Evolutionary conservation across 768 basidiomycete genomes (phyloP), one percentile per base, ranked within the genome.

Genomic region (Hysterangium stoloniferum): DNA sequence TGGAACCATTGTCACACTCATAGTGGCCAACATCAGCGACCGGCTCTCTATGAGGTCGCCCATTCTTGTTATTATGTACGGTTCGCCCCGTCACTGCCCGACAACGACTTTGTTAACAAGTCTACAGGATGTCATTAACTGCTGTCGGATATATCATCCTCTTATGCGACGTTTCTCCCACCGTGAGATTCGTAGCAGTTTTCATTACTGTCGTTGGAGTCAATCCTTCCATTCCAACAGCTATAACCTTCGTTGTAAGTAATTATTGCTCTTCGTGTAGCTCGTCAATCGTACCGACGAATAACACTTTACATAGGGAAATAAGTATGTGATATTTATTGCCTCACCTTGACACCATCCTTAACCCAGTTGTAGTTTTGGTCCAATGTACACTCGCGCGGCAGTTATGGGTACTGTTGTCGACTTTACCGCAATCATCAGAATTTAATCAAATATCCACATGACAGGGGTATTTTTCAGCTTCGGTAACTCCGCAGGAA

Each of bases 1-100:
- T 33, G 67, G 64, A 15, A 70, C 70, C 61, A 54, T 65, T 56
- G 61, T 67, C 33, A 71, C 72, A 7, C 53, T 73, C 52, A 45
- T 52, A 13, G 66, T 64, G 1, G 68, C 64, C 34, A 61, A 58
- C 37, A 45, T 59, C 13, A 62, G 59, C 13, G 72, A 74, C 57
- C 52, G 58, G 13, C 54, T 58, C 29, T 52, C 59, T 15, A 56
- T 54, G 22, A 61, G 72, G 29, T 69, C 63, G 1, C 54, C 61
- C 38, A 66, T 70, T 62, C 59, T 70, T 52, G 61, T 61, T 38
- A 55, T 55, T 46, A 15, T 24, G 47, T 48, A 38, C 8, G 38
- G 19, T 12, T 7, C 9, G 33, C 33, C 33, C 11, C 17, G 33
- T 9, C 17, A 34, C 17, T 15, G 37, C 12, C 28, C 43, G 4